phyloP scores from a whole-genome alignment of 352 stramenopile genomes.

The Phytophthora cactorum region DNA sequence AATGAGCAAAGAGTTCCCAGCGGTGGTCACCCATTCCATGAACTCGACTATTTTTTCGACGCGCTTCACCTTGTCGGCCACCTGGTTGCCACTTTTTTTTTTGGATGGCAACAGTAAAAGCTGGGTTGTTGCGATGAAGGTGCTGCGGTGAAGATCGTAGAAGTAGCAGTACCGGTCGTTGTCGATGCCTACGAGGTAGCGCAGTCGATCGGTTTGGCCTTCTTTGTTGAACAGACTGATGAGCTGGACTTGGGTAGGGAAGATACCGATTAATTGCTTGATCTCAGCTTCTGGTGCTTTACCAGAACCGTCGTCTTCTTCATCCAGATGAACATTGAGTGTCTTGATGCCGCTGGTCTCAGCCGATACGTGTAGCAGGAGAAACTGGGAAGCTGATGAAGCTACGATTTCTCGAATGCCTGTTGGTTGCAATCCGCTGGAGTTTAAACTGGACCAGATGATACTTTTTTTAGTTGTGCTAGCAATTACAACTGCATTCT shows the following conservation, averaged over 20 bases:
- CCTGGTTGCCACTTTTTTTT: conserved; percentile 12
- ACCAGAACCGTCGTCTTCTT: neutral
- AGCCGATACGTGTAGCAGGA: conserved; percentile 23
- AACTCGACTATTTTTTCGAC: conserved; percentile 24
- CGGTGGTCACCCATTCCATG: conserved; percentile 32
- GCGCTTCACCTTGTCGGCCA: conserved; percentile 2
- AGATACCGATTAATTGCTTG: conserved; percentile 25
- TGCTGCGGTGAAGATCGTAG: conserved; percentile 35
- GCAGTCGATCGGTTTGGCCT: conserved; percentile 11
- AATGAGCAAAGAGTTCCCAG: conserved; percentile 40
- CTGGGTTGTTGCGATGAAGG: conserved; percentile 46
- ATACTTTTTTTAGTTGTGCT: conserved; percentile 19
- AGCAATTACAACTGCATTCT: conserved; percentile 16
- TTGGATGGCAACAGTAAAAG: conserved; percentile 31
- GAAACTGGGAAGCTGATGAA: conserved; percentile 23
- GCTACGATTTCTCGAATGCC: conserved; percentile 26
- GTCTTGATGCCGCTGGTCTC: conserved; percentile 22
- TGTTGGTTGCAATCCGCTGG: conserved; percentile 6
- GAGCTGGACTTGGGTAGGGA: conserved; percentile 33
- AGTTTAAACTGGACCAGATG: conserved; percentile 31
- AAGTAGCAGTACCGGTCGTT: conserved; percentile 53
- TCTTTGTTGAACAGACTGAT: conserved; percentile 27
- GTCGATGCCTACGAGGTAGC: conserved; percentile 45
- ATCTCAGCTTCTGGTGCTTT: conserved; percentile 7
- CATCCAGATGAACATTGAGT: conserved; percentile 15